These are phyloP conservation scores for Scleromitrula shiraiana DNA, from an alignment of 2,329 filamentous ascomycete species.

Conservation along the genomic window DNA sequence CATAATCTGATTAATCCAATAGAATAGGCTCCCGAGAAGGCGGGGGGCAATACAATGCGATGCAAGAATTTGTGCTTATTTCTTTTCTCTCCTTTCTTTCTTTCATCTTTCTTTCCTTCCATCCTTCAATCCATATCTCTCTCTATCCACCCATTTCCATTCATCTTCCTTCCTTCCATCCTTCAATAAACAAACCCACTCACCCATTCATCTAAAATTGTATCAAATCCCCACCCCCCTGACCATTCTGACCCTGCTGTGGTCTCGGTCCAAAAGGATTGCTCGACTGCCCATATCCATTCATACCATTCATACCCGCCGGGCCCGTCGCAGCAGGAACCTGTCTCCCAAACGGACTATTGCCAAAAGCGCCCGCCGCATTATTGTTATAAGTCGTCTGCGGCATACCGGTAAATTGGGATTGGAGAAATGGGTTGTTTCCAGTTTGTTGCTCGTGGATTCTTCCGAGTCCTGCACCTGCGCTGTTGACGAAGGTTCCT, in stretches of 20 bases:
- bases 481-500: constrained; percentile 93
- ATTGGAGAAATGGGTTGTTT: constrained; percentile 81
- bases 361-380: constrained; percentile 20
- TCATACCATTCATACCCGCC: constrained; percentile 43
- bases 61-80: constrained; percentile 12
- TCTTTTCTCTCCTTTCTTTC: neutral
- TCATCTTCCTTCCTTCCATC: neutral
- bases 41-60: neutral
- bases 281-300: constrained; percentile 29
- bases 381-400: constrained; percentile 45
- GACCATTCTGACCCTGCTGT: constrained; percentile 40
- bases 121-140: too few relatives aligned
- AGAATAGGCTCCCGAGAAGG: constrained; percentile 1
- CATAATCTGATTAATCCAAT: constrained; percentile 5
- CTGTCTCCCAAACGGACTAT: constrained; percentile 29
- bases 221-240: constrained; percentile 27
- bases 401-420: constrained; percentile 75
- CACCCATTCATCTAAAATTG: constrained; percentile 23
- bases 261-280: constrained; percentile 52
- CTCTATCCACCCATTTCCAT: too few relatives aligned
- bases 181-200: neutral
- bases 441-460: constrained; percentile 54
- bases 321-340: constrained; percentile 50
- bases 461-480: constrained; percentile 68
- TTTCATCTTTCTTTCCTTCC: too few relatives aligned